These are phyloP conservation scores for Parmelia sp. DNA, from an alignment of 495 filamentous ascomycete genomes.

Conservation along the genomic window DNA sequence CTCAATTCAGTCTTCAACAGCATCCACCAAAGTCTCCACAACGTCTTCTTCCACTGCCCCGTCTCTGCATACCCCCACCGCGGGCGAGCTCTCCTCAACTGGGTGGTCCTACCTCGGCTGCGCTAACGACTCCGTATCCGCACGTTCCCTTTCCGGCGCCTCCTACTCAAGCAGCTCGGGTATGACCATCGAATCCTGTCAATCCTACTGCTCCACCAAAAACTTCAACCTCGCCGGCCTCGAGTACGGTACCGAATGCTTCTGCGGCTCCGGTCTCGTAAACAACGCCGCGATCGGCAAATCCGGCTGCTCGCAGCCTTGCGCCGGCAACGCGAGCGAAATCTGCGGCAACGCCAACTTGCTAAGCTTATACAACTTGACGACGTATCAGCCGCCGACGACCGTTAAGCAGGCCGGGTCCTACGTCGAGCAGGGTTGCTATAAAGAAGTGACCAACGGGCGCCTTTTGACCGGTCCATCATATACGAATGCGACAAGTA, in stretches of 20 bases:
- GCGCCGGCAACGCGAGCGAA: not conserved
- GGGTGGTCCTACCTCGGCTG: constrained; percentile 26
- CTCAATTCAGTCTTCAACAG: not conserved
- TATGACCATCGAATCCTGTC: constrained; percentile 42
- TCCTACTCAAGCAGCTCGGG: constrained; percentile 29
- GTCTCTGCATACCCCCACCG: constrained; percentile 1
- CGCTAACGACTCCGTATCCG: constrained; percentile 30
- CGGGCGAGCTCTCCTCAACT: constrained; percentile 12
- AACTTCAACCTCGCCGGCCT: constrained; percentile 29
- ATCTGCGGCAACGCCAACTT: not conserved
- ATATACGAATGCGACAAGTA: not conserved
- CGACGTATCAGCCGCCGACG: not conserved
- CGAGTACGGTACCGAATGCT: constrained; percentile 33
- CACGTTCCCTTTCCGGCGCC: constrained; percentile 24
- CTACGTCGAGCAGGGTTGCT: not conserved
- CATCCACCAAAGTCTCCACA: not conserved
- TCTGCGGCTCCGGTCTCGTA: constrained; percentile 21
- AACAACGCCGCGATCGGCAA: not conserved
- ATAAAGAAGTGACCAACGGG: not conserved
- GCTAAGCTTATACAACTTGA: not conserved
- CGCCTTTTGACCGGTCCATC: not conserved
- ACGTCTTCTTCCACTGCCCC: not conserved
- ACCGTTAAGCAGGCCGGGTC: not conserved
- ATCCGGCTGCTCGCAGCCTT: not conserved
- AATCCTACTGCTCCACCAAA: constrained; percentile 33